A percentile compares a stretch with the other conserved stretches of the same genome.
Conservation (phyloP, 2,329 filamentous ascomycete species). For the Monosporascus sp. region DNA sequence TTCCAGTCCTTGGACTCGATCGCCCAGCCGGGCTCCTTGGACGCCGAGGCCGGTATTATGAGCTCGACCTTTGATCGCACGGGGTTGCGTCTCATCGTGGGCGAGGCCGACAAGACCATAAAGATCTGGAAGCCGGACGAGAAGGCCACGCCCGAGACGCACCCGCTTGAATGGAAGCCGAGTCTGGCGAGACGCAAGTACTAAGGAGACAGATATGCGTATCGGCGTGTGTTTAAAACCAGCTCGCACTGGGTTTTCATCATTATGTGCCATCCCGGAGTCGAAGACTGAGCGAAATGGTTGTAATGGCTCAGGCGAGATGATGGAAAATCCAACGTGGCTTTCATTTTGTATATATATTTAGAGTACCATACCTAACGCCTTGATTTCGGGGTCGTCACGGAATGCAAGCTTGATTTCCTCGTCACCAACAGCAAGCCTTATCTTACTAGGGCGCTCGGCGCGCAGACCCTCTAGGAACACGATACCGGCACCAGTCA, state of each 20-base stretch:
- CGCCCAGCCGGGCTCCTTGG: slow-evolving; percentile 87
- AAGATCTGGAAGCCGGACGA: slow-evolving; percentile 98
- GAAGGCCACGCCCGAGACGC: slow-evolving; percentile 80
- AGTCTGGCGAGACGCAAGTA: slow-evolving; percentile 72
- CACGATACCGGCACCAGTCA: slow-evolving; percentile 83
- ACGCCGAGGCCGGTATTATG: slow-evolving; percentile 94
- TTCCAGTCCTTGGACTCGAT: slow-evolving; percentile 89
- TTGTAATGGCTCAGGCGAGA: too few species aligned
- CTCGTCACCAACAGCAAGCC: slow-evolving; percentile 82
- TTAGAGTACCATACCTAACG: slow-evolving; percentile 57
- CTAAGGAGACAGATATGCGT: slow-evolving; percentile 29
- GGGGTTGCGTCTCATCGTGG: slow-evolving; percentile 82
- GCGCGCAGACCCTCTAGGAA: slow-evolving; percentile 75
- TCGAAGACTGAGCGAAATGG: too few species aligned
- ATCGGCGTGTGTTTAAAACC: background rate
- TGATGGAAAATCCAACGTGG: background rate
- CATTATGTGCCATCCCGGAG: too few species aligned
- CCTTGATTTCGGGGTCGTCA: slow-evolving; percentile 81
- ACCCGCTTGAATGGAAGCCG: slow-evolving; percentile 90
- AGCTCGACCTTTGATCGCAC: slow-evolving; percentile 88
- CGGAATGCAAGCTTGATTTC: slow-evolving; percentile 83
- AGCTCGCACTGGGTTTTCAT: too few species aligned
- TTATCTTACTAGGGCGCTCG: slow-evolving; percentile 81
- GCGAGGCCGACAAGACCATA: slow-evolving; percentile 96
- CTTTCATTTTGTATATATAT: slow-evolving; percentile 3